Evolutionary conservation across 805 yeast genomes (phyloP), one percentile per base, ranked within the genome.

Genomic region (Zygosaccharomyces lentus): DNA sequence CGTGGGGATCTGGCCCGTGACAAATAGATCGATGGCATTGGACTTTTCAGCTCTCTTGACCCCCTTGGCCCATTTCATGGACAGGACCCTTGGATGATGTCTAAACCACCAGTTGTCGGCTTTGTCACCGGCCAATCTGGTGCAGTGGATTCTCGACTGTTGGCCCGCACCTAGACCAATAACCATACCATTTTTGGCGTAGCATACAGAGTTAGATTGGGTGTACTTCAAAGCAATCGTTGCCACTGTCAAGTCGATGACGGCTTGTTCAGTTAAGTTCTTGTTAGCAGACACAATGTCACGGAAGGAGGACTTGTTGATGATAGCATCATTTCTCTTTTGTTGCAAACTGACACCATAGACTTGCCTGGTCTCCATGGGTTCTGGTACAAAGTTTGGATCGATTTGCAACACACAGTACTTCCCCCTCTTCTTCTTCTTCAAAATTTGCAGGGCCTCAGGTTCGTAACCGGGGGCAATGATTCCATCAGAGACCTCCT

Each of bases 21-120:
- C 98, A 65, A 66, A 93, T 68, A 93, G 76, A 69, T 93, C 99
- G 69, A 93, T 93, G 46, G 97, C 99, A 66, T 93, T 93, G 42
- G 96, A 85, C 80, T 93, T 93, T 68, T 93, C 99, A 53, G 98
- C 97, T 75, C 96, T 87, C 80, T 93, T 93, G 57, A 85, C 85
- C 64, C 98, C 98, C 75, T 88, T 88, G 53, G 96, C 95, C 98
- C 98, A 93, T 73, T 91, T 80, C 80, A 93, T 85, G 19, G 73
- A 93, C 49, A 93, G 73, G 7, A 93, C 98, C 66, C 75, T 81
- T 57, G 98, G 98, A 72, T 93, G 99, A 71, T 93, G 98, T 77
- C 99, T 85, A 65, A 93, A 79, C 99, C 99, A 93, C 98, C 98
- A 93, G 80, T 90, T 90, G 70, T 93, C 97, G 56, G 98, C 96